A percentile compares a stretch with the other conserved stretches of the same genome.
phyloP scores from a whole-genome alignment of 148 eudicot genomes.

The Chenopodium berlandieri region DNA sequence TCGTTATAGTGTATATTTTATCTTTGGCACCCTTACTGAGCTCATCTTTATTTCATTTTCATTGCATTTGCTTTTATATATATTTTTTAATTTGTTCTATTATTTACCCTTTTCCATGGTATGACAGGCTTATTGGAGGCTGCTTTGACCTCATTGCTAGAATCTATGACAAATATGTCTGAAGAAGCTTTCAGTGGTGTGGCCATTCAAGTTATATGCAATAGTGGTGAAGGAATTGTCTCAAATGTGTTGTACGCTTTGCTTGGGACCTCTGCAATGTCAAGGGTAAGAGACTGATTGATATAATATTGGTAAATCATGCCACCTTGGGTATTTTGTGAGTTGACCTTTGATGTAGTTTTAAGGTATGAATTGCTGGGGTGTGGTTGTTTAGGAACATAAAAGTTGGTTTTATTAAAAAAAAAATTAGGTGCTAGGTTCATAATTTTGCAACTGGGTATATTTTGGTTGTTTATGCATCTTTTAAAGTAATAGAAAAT shows the following conservation, averaged over 20 bases:
- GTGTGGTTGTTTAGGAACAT: neutral
- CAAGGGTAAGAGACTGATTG: conserved; percentile 61
- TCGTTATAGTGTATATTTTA: neutral
- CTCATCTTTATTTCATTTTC: neutral
- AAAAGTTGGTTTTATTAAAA: neutral
- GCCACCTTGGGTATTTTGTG: conserved; percentile 10
- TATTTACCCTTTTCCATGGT: neutral
- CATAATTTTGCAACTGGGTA: neutral
- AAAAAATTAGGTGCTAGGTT: neutral
- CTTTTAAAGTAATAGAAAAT: neutral
- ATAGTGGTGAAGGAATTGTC: conserved; percentile 83
- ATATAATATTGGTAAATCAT: neutral
- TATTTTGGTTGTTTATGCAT: neutral
- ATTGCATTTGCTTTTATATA: neutral
- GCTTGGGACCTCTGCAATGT: conserved; percentile 96
- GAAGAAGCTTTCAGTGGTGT: conserved; percentile 60
- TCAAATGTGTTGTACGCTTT: conserved; percentile 91
- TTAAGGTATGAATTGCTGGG: neutral
- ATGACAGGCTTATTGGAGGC: conserved; percentile 76
- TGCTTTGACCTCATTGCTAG: conserved; percentile 59
- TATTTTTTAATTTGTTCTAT: neutral
- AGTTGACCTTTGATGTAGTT: neutral
- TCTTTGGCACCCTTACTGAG: neutral
- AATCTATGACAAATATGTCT: conserved; percentile 47
- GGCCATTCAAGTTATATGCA: conserved; percentile 76